These are phyloP conservation scores for Auricularia heimuer DNA, from an alignment of 768 basidiomycete species.

Conservation along the genomic window DNA sequence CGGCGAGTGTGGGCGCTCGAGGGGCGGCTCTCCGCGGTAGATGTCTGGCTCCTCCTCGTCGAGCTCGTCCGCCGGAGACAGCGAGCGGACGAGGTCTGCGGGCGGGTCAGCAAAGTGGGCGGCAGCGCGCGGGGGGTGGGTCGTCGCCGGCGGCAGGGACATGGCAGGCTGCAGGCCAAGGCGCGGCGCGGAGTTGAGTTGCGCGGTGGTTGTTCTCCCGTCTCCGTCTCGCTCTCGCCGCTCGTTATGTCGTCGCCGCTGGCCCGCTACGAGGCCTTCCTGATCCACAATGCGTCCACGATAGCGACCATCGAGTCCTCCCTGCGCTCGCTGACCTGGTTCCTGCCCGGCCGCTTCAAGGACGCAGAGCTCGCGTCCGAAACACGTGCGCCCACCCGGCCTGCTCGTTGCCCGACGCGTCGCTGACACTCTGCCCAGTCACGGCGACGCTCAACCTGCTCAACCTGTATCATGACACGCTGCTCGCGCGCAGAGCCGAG, in stretches of 20 bases:
- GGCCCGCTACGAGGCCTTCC: slow-evolving; percentile 65
- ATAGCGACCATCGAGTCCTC: slow-evolving; percentile 85
- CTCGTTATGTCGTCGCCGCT: slow-evolving; percentile 8
- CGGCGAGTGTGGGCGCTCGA: slow-evolving; percentile 1
- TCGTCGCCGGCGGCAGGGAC: not conserved
- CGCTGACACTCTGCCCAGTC: slow-evolving; percentile 38
- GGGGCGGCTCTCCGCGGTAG: slow-evolving; percentile 41
- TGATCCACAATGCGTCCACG: slow-evolving; percentile 75
- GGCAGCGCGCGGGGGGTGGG: not conserved
- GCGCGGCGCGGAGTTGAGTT: not conserved
- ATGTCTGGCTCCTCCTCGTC: slow-evolving; percentile 39
- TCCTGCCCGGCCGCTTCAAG: slow-evolving; percentile 92
- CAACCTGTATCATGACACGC: slow-evolving; percentile 90
- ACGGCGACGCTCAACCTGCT: slow-evolving; percentile 79
- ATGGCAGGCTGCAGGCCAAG: not conserved
- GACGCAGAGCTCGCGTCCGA: slow-evolving; percentile 95
- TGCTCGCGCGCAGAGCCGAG: slow-evolving; percentile 61
- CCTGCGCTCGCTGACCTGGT: slow-evolving; percentile 85
- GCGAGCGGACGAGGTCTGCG: not conserved
- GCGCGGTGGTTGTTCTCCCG: not conserved
- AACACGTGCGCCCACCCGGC: slow-evolving; percentile 50
- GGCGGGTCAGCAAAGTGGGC: not conserved
- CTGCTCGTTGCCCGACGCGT: slow-evolving; percentile 6
- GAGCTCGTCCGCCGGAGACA: not conserved
- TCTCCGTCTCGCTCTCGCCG: not conserved